Base-by-base conservation (phyloP, 2,329 filamentous ascomycete genomes). In the Nigrospora sphaerica region DNA sequence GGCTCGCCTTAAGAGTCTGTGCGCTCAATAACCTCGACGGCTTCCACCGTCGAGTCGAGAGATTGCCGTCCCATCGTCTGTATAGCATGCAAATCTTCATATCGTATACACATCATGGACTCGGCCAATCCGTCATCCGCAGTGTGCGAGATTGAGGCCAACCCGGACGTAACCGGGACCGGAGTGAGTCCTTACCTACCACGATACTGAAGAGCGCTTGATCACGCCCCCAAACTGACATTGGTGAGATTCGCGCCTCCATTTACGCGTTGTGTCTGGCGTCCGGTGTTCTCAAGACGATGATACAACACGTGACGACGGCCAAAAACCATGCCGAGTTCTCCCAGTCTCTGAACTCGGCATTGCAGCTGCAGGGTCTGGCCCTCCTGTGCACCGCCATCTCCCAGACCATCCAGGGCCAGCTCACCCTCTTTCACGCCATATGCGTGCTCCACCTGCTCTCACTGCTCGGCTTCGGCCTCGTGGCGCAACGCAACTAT, bases 91-190 rank as follows among this genome's bases (percentile, higher is more conserved):
- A 28, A 23, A 28, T 5, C 23, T 28, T 28, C 5, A 28, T 10
- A 6, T 9, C 23, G 4, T 9, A 28, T 28, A 23, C 19, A 28
- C 6, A 28, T 9, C 2, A 28, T 28, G 23, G 23, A 6, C 23
- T 28, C 23, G 7, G 23, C 6, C n/a, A 39, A 45, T 14, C 28
- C 19, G 13, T 32, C 43, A 12, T 12, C 13, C 11, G 14, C 19
- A 7, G 11, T 32, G 12, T 45, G 43, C 35, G 35, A 38, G 12
- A 45, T 45, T 62, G 68, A 38, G 64, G 72, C 38, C 70, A 77
- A 54, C 50, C 71, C 34, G 66, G 64, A 7, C 58, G 66, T 50
- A 4, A 50, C 40, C 23, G 48, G 48, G 12, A 36, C 39, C 3
- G 48, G 48, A 10, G 45, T 47, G 32, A 38, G 48, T 44, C 42